Base-by-base conservation (phyloP, 164 flowering plant genomes). In the Houttuynia cordata region DNA sequence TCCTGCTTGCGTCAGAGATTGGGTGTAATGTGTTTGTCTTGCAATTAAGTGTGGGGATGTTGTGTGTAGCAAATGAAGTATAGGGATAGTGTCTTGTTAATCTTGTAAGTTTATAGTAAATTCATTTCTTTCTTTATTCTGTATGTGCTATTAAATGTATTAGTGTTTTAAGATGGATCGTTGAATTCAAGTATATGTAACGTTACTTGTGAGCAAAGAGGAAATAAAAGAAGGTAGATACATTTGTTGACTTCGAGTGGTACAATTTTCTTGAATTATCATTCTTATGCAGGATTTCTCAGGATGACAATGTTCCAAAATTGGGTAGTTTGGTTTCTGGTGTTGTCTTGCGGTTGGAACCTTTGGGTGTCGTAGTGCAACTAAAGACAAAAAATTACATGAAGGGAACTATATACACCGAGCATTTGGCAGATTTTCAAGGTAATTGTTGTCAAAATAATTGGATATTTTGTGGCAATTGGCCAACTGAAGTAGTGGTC, bases 401-500 rank as follows among this genome's bases (percentile, higher is more conserved):
- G 42, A 88, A 75, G 81, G 99, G 99, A 24, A 78, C 82, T 65
- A 80, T 94, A 56, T 65, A 68, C 40, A 71, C 61, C 23, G 96
- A 91, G 67, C 99, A 94, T 73, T 74, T 94, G 74, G 83, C 99
- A 17, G 99, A 94, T 73, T 81, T 84, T 66, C 83, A 73, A 58
- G 96, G 97, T 91, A 69, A 50, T 20, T 60, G 9, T 62, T 50
- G n/a, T n/a, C n/a, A 58, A 19, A 8, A 58, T 49, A 62, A 15
- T 21, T 37, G 20, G 1, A 25, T 34, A 10, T 57, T 1, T 37
- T 17, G 18, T 20, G 22, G 4, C 1, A 23, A 23, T 53, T 19
- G 22, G 17, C 10, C n/a, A 20, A 53, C 22, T 7, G 10, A 0
- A 19, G 63, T 53, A 50, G 1, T 45, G 49, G 14, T 45, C 49